Base-by-base conservation (phyloP, 257 asterid species). In the Avicennia marina region DNA sequence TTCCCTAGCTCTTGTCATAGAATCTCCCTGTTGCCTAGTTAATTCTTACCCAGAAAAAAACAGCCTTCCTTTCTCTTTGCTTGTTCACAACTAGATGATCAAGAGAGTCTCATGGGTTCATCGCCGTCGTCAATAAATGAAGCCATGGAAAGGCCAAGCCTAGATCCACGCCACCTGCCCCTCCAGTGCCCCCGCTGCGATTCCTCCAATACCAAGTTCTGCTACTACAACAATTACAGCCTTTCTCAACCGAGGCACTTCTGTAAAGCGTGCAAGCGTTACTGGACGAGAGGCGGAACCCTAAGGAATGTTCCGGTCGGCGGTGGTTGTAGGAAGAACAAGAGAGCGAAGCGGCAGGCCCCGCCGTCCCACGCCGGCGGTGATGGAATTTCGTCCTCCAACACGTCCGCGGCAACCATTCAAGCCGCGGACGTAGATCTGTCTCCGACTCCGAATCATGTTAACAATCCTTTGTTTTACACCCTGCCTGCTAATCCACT, bases 1-100 rank as follows among this genome's bases (percentile, higher is more conserved):
- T 87, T 75, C 72, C 76, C 36, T 90, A 82, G 87, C 90, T 32
- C 66, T 90, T 87, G 95, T 87, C 86, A 16, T 11, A 66, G 98
- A 90, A 90, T 84, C 84, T 79, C 65, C 69, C 70, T 56, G 43
- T 54, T 6, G 64, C 70, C 63, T 53, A 58, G 78, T 77, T 81
- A 41, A 62, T 60, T 77, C 68, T 72, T 67, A 42, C 56, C 75
- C 78, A 53, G n/a, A 69, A 73, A 81, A 68, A 56, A 39, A 56
- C 67, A 75, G 32, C 26, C 68, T 36, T 43, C 45, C 45, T 61
- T 39, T 69, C 65, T 38, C 47, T 54, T 56, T 68, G 58, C 56
- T 51, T 45, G 56, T 61, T 50, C 79, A 66, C 66, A 72, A 67
- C 63, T 81, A 82, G 72, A 79, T 73, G 84, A 69, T 69, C 67